Percentiles rank a stretch among this genome's conserved stretches.
Evolutionary conservation across 768 basidiomycete species (phyloP).

Genomic region (Favolaschia claudopus): DNA sequence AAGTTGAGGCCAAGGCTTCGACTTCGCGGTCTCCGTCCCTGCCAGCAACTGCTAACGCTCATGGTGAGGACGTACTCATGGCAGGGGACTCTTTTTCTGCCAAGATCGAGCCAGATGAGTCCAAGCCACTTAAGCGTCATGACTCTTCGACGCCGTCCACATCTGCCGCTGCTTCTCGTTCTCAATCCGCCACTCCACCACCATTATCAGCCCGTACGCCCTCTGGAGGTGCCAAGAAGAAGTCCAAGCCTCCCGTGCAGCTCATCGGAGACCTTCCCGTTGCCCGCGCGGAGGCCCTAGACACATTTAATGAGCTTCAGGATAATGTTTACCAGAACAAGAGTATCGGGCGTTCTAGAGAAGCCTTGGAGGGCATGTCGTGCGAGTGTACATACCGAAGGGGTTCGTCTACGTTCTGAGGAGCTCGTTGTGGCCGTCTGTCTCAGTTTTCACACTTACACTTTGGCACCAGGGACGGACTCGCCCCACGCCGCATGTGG

Average conservation of each 20-base stretch:
- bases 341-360: conserved; percentile 85
- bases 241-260: conserved; percentile 54
- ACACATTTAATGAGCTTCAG: conserved; percentile 74
- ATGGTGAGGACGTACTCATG: not conserved
- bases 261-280: conserved; percentile 83
- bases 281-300: conserved; percentile 76
- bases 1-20: conserved; percentile 24
- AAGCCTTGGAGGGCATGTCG: conserved; percentile 90
- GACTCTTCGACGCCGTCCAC: conserved; percentile 43
- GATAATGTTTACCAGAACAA: conserved; percentile 89
- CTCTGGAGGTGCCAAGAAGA: conserved; percentile 41
- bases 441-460: conserved; percentile 27
- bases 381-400: conserved; percentile 91
- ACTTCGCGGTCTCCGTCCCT: conserved; percentile 34
- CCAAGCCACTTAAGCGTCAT: conserved; percentile 23
- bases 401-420: conserved; percentile 62
- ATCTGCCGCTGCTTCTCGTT: conserved; percentile 41
- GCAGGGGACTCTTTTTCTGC: not conserved
- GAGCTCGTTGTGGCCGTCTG: conserved; percentile 7
- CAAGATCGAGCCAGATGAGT: not conserved
- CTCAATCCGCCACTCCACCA: conserved; percentile 51
- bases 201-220: conserved; percentile 35
- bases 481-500: conserved; percentile 79
- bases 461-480: conserved; percentile 59
- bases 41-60: conserved; percentile 33